Evolutionary conservation across 352 stramenopile species (phyloP).

Genomic region (Plasmopara viticola): DNA sequence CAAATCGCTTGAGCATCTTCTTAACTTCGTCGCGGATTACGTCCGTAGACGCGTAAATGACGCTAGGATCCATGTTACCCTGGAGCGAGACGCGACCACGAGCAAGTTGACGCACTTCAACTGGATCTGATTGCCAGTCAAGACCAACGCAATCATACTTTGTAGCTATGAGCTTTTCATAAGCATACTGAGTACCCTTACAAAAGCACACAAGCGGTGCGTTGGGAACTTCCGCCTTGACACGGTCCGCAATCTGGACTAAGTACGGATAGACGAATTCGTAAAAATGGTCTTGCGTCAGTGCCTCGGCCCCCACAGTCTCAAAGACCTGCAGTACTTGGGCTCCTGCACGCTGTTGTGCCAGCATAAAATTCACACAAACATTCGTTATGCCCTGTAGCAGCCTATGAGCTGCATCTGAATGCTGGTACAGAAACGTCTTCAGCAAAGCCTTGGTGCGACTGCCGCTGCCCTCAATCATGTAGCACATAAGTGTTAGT

Average conservation of each 20-base stretch:
- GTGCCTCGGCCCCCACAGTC: slow-evolving; percentile 92
- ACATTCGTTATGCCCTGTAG: slow-evolving; percentile 93
- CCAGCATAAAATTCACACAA: slow-evolving; percentile 94
- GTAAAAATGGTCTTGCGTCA: slow-evolving; percentile 92
- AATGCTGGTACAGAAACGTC: slow-evolving; percentile 93
- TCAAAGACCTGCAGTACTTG: slow-evolving; percentile 97
- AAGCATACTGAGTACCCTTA: slow-evolving; percentile 80
- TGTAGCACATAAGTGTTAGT: slow-evolving; percentile 98
- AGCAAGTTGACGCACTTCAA: slow-evolving; percentile 74
- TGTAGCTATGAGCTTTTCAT: slow-evolving; percentile 57
- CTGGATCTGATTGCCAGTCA: slow-evolving; percentile 92
- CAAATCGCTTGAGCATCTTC: slow-evolving; percentile 93
- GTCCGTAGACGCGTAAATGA: slow-evolving; percentile 81
- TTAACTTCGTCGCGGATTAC: slow-evolving; percentile 82
- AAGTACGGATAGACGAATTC: slow-evolving; percentile 93
- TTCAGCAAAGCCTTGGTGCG: slow-evolving; percentile 93
- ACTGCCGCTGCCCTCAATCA: slow-evolving; percentile 95
- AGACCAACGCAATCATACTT: slow-evolving; percentile 94
- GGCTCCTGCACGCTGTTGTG: slow-evolving; percentile 90
- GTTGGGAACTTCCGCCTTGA: slow-evolving; percentile 59
- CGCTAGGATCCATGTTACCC: slow-evolving; percentile 90
- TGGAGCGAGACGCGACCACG: slow-evolving; percentile 75
- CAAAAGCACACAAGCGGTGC: slow-evolving; percentile 82
- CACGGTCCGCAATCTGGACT: slow-evolving; percentile 66
- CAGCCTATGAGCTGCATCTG: slow-evolving; percentile 86